Percentiles rank a stretch among this genome's conserved stretches.
phyloP scores from a whole-genome alignment of 2,329 filamentous ascomycete genomes.

The Elsinoe batatas region DNA sequence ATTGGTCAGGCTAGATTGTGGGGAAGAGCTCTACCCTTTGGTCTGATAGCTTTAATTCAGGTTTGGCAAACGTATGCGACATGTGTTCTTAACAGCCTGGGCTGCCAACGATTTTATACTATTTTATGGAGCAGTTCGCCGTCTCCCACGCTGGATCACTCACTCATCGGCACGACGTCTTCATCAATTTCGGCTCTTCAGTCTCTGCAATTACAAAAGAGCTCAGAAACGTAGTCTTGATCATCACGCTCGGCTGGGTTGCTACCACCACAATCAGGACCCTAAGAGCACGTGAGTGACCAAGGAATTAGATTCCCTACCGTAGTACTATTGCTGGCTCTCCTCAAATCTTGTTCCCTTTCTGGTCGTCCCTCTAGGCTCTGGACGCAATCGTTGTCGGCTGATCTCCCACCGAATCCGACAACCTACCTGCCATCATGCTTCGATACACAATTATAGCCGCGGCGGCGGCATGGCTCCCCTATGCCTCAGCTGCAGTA shows the following conservation, averaged over 20 bases:
- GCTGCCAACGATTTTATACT: neutral
- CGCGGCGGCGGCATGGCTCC: constrained; percentile 19
- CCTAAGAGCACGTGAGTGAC: constrained; percentile 16
- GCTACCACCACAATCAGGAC: constrained; percentile 21
- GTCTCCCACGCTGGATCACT: constrained; percentile 31
- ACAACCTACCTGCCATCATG: neutral
- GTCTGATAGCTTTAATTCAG: neutral
- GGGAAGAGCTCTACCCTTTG: neutral
- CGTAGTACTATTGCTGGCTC: too few species aligned
- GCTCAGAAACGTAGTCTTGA: constrained; percentile 41
- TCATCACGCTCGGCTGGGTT: constrained; percentile 34
- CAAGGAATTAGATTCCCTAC: neutral
- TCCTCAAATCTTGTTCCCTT: too few species aligned
- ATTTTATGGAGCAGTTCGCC: constrained; percentile 26
- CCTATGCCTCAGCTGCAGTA: constrained; percentile 20
- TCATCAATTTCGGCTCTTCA: constrained; percentile 28
- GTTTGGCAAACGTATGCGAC: neutral
- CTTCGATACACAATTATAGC: constrained; percentile 1
- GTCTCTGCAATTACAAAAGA: constrained; percentile 41
- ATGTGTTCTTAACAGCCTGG: constrained; percentile 10
- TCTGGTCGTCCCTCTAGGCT: too few species aligned
- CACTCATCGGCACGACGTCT: constrained; percentile 43
- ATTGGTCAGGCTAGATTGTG: neutral
- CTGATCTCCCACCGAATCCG: too few species aligned
- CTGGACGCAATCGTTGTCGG: too few species aligned